Percentiles rank a stretch among this genome's conserved stretches.
phyloP scores from a whole-genome alignment of 257 asterid species.

The Coffea eugenioides region DNA sequence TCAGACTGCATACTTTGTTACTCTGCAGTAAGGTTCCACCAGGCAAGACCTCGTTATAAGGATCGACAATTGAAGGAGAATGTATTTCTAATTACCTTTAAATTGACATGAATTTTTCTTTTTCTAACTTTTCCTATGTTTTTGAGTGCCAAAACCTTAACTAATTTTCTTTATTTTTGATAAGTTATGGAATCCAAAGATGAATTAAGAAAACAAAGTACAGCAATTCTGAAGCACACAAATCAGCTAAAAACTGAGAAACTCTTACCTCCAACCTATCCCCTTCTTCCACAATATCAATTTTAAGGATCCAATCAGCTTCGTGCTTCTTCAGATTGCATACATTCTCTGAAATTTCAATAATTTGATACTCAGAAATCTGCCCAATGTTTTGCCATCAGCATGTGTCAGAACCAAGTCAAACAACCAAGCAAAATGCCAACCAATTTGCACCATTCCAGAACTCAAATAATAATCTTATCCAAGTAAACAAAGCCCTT shows the following conservation, averaged over 20 bases:
- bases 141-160: background rate
- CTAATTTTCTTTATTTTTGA: background rate
- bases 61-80: background rate
- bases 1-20: background rate
- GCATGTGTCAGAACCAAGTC: background rate
- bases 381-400: conserved; percentile 26
- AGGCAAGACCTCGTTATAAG: background rate
- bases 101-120: background rate
- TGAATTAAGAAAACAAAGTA: background rate
- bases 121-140: background rate
- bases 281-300: conserved; percentile 86
- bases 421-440: background rate
- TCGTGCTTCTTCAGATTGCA: conserved; percentile 93
- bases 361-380: conserved; percentile 81
- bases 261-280: conserved; percentile 69
- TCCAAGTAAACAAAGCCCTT: background rate
- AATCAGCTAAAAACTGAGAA: background rate
- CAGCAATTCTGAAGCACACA: background rate
- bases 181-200: background rate
- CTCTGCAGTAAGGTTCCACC: background rate
- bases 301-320: conserved; percentile 98
- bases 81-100: background rate
- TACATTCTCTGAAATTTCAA: conserved; percentile 88
- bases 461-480: background rate
- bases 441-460: background rate